These are phyloP conservation scores for Ophiostoma fasciatum DNA, from an alignment of 2,329 filamentous ascomycete genomes.

Conservation along the genomic window DNA sequence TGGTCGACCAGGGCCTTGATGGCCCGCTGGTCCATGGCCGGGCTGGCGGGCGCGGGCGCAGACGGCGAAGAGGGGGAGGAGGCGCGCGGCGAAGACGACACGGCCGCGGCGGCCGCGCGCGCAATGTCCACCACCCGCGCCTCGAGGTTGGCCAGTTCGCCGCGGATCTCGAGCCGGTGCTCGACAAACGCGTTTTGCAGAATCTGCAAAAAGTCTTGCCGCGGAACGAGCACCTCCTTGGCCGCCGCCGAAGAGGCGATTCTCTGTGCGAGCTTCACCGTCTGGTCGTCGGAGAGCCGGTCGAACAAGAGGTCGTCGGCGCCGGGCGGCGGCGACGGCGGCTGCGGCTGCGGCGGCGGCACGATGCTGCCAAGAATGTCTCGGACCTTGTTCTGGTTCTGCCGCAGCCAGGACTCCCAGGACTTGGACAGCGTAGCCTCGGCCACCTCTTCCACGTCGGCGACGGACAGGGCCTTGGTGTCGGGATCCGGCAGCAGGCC, in stretches of 20 bases:
- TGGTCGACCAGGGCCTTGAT: slow-evolving; percentile 25
- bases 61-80: background rate
- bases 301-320: slow-evolving; percentile 12
- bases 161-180: slow-evolving; percentile 24
- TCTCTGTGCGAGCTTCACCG: slow-evolving; percentile 24
- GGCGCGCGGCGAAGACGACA: background rate
- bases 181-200: slow-evolving; percentile 24
- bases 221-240: slow-evolving; percentile 26
- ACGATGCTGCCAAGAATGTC: slow-evolving; percentile 15
- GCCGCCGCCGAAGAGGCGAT: slow-evolving; percentile 19
- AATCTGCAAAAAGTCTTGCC: slow-evolving; percentile 32
- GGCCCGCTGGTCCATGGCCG: slow-evolving; percentile 25
- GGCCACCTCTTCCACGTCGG: slow-evolving; percentile 17
- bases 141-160: slow-evolving; percentile 25
- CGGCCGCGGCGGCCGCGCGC: slow-evolving; percentile 1
- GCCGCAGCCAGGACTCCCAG: slow-evolving; percentile 38
- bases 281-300: slow-evolving; percentile 18
- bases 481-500: slow-evolving; percentile 15
- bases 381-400: slow-evolving; percentile 30
- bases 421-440: slow-evolving; percentile 21
- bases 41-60: slow-evolving; percentile 3
- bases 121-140: slow-evolving; percentile 12
- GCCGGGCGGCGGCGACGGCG: no score
- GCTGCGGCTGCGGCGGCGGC: background rate
- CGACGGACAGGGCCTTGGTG: slow-evolving; percentile 16